A percentile compares a stretch with the other conserved stretches of the same genome.
Conservation (phyloP, 2,329 filamentous ascomycete species). For the Aspergillus oerlinghausenensis region DNA sequence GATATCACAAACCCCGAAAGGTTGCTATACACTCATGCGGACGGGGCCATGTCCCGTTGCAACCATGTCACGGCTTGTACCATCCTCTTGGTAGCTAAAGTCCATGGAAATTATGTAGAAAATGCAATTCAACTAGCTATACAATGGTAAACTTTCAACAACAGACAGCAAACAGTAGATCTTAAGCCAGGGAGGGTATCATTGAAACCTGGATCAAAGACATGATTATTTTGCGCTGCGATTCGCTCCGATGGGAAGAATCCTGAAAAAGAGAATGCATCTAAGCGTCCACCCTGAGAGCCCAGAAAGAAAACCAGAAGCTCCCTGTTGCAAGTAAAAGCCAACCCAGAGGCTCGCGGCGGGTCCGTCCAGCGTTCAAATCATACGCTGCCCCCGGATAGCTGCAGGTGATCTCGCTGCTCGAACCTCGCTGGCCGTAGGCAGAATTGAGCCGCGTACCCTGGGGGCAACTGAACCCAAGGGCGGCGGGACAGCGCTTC, state of each 20-base stretch:
- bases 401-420: conserved; percentile 52
- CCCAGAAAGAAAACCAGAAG: conserved; percentile 15
- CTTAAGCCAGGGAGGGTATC: not conserved
- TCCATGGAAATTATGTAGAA: not conserved
- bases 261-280: not conserved
- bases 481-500: conserved; percentile 71
- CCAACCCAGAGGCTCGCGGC: not conserved
- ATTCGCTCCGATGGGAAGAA: not conserved
- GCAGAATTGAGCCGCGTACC: conserved; percentile 46
- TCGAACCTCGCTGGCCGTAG: conserved; percentile 44
- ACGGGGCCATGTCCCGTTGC: not conserved
- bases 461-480: conserved; percentile 72
- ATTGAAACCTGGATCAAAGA: not conserved
- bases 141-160: not conserved
- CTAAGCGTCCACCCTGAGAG: conserved; percentile 3
- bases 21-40: not conserved
- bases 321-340: conserved; percentile 2
- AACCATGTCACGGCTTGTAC: not conserved
- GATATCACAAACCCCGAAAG: not conserved
- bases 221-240: not conserved
- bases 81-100: not conserved
- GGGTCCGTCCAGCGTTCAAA: conserved; percentile 25
- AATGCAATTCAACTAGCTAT: not conserved
- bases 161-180: not conserved
- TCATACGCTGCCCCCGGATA: conserved; percentile 58